Conservation (phyloP, 805 yeast species). For the Wickerhamiella domercqiae region DNA sequence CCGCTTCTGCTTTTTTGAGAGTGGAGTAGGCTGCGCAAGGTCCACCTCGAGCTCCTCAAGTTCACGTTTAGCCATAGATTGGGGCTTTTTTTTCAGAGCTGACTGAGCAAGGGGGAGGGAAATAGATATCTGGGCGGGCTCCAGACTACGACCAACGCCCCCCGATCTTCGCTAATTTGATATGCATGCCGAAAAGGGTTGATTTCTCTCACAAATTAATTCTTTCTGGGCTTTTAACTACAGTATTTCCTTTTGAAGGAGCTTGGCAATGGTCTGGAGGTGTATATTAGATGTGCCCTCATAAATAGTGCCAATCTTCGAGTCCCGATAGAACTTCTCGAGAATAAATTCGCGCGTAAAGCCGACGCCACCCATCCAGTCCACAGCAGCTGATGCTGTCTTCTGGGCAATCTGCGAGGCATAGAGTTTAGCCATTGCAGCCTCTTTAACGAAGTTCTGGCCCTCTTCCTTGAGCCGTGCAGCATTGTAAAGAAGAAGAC, state of each 20-base stretch:
- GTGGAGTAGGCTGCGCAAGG: constrained; percentile 49
- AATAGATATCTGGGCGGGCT: too few relatives aligned
- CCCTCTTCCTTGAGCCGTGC: constrained; percentile 33
- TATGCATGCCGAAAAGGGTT: too few relatives aligned
- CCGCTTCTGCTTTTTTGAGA: constrained; percentile 85
- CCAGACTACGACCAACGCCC: too few relatives aligned
- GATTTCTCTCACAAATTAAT: too few relatives aligned
- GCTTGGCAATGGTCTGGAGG: constrained; percentile 30
- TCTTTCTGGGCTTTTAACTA: constrained; percentile 2
- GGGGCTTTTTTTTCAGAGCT: background rate
- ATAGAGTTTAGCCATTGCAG: constrained; percentile 32
- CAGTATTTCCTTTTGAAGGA: constrained; percentile 22
- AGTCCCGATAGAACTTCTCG: constrained; percentile 31
- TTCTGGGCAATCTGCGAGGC: constrained; percentile 29
- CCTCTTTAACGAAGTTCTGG: constrained; percentile 27
- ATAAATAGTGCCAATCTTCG: constrained; percentile 32
- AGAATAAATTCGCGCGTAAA: constrained; percentile 29
- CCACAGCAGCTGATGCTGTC: constrained; percentile 29
- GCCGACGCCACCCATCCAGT: constrained; percentile 36
- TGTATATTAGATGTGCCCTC: constrained; percentile 33
- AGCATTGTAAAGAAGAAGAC: constrained; percentile 30
- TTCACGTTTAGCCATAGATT: constrained; percentile 17
- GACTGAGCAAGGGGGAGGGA: too few relatives aligned
- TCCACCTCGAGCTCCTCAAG: constrained; percentile 29
- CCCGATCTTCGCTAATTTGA: too few relatives aligned